Conservation (phyloP, 345 rosid genomes). For the Eucalyptus paniculata region DNA sequence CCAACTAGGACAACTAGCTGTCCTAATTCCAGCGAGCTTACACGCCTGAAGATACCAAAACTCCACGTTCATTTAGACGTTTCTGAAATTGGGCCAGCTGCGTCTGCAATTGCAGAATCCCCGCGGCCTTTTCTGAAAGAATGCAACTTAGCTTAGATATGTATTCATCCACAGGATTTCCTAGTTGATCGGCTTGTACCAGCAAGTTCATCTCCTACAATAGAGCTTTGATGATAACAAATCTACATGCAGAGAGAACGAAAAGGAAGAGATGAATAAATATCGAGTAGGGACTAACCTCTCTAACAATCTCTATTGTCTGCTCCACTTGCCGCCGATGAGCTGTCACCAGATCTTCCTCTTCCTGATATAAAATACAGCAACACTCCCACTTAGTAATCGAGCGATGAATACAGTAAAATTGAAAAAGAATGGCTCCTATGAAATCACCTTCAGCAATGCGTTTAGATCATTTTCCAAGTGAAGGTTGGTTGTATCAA, state of each 20-base stretch:
- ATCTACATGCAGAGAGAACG: not conserved
- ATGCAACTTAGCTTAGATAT: conserved; percentile 29
- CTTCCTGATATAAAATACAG: conserved; percentile 21
- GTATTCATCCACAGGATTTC: conserved; percentile 45
- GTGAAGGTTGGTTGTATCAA: conserved; percentile 1
- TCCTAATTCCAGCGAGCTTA: not conserved
- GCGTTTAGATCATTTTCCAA: conserved; percentile 37
- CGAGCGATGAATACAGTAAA: not conserved
- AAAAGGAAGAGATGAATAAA: not conserved
- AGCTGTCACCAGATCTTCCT: conserved; percentile 48
- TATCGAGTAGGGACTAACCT: conserved; percentile 11
- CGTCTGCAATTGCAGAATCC: conserved; percentile 34
- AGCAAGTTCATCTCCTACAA: conserved; percentile 55
- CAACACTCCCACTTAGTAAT: not conserved
- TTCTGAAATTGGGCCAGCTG: conserved; percentile 41
- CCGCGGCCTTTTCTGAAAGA: conserved; percentile 55
- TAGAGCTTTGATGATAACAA: not conserved
- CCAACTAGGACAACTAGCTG: not conserved
- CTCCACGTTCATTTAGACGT: conserved; percentile 31
- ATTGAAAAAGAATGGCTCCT: not conserved
- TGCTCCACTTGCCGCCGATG: conserved; percentile 48
- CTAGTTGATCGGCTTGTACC: conserved; percentile 51
- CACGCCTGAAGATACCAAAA: conserved; percentile 17
- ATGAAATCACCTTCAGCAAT: conserved; percentile 19
- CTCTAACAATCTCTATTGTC: conserved; percentile 34